Base-by-base conservation (phyloP, 2,329 filamentous ascomycete genomes). In the Polychaeton citri region DNA sequence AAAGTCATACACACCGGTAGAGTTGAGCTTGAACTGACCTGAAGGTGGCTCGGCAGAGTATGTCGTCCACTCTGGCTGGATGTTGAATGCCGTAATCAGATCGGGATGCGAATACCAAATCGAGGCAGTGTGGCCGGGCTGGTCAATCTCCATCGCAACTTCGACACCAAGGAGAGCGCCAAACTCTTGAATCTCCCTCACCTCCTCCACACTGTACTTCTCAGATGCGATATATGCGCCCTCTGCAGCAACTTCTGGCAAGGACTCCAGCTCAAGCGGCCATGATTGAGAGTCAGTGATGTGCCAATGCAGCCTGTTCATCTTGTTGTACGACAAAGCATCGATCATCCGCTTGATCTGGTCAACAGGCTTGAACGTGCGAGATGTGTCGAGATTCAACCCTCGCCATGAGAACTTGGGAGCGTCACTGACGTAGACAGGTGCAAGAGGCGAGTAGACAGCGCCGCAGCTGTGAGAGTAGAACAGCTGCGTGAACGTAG, bases 261-360 rank as follows among this genome's bases (percentile, higher is more conserved):
- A 60, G 2, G 79, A 60, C 1, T 82, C 81, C 34, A 93, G 78
- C 46, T 85, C 82, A 17, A 93, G 65, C 0, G 85, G 85, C 80
- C 84, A 92, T 3, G 82, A 82, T 58, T 92, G 84, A 12, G 79
- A 76, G 57, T 92, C 84, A 4, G 82, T 90, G 38, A 79, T 69
- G 62, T 92, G 84, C 36, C 88, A 64, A 58, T 90, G 84, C 38
- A 92, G 68, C 5, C 76, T 69, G 60, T 90, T 90, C 66, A 90
- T 71, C 63, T 92, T 90, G 63, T 78, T 84, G 71, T 76, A 85
- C 1, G 80, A 65, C 2, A 79, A 63, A 28, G 76, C 80, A 51
- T 92, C 81, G 44, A 94, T 81, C 36, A 77, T 83, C 34, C 76
- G 74, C 50, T 77, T 68, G 46, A 93, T 77, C 48, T 81, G 73